These are phyloP conservation scores for Penicillium sumatraense DNA, from an alignment of 2,329 filamentous ascomycete genomes.

Conservation along the genomic window DNA sequence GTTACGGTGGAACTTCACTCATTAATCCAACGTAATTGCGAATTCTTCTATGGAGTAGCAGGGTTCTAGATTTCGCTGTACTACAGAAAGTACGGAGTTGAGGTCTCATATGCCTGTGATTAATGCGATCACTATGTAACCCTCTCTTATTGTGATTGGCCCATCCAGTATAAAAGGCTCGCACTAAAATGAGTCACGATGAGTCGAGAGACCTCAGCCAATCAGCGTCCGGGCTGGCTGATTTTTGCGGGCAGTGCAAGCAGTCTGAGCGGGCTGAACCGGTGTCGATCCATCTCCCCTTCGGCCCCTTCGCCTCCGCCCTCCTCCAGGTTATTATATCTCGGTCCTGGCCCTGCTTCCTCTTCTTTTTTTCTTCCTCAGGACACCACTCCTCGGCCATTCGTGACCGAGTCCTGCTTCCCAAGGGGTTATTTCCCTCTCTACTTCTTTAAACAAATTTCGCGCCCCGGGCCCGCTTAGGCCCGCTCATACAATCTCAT, in stretches of 20 bases:
- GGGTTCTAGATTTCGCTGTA: too few relatives aligned
- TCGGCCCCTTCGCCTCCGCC: too few relatives aligned
- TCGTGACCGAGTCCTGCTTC: constrained; percentile 15
- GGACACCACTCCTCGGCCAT: constrained; percentile 24
- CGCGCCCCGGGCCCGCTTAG: constrained; percentile 31
- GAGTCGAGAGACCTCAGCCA: constrained; percentile 20
- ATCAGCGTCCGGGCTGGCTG: constrained; percentile 7
- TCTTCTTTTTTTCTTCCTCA: constrained; percentile 23
- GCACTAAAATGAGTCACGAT: constrained; percentile 34
- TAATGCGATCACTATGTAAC: neutral
- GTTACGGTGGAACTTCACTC: too few relatives aligned
- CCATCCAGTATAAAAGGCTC: neutral
- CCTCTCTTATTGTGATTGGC: constrained; percentile 12
- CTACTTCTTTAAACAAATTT: neutral
- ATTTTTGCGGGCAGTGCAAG: constrained; percentile 1
- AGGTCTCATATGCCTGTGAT: constrained; percentile 5
- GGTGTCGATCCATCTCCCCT: constrained; percentile 2
- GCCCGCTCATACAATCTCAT: constrained; percentile 30
- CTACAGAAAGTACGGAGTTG: too few relatives aligned
- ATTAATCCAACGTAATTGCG: too few relatives aligned
- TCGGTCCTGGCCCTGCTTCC: constrained; percentile 1
- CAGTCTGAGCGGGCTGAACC: neutral
- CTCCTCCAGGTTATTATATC: constrained; percentile 17
- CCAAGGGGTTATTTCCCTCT: constrained; percentile 2
- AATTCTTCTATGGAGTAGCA: too few relatives aligned